These are phyloP conservation scores for Diversispora eburnea DNA, from an alignment of 192 early-diverging fungal genomes.

Conservation along the genomic window DNA sequence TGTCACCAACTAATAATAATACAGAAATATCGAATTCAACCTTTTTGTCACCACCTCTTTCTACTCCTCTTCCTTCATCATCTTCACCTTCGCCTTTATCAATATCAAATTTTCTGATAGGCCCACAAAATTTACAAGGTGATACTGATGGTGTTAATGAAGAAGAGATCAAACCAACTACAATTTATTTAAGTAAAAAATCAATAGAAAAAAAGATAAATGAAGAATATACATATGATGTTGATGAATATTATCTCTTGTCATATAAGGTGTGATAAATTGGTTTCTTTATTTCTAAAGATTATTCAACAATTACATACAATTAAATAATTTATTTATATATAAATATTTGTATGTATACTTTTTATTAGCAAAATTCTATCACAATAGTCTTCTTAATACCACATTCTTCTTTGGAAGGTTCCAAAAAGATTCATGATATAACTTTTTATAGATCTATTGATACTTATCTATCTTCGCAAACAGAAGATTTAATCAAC, in stretches of 20 bases:
- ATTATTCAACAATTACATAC: too few relatives aligned
- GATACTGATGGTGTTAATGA: neutral
- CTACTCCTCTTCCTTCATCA: neutral
- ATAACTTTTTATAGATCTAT: conserved; percentile 12
- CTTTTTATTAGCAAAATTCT: conserved; percentile 13
- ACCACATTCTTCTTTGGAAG: neutral
- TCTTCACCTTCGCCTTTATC: neutral
- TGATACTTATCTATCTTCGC: conserved; percentile 10
- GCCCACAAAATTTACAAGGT: neutral
- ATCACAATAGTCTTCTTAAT: conserved; percentile 24
- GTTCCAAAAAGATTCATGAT: neutral
- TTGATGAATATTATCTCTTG: conserved; percentile 23
- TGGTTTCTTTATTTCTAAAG: neutral
- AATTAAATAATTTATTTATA: too few relatives aligned
- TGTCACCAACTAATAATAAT: neutral
- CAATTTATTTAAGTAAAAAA: conserved; percentile 9
- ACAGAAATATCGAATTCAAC: neutral
- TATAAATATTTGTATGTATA: neutral
- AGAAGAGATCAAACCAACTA: conserved; percentile 1
- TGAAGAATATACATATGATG: neutral
- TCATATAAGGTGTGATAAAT: conserved; percentile 13
- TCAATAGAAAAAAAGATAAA: neutral
- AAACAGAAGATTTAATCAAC: conserved; percentile 11
- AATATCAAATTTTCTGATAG: conserved; percentile 19
- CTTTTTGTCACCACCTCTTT: neutral